Base-by-base conservation (phyloP, 2,329 filamentous ascomycete species). In the Albophoma yamanashiensis region DNA sequence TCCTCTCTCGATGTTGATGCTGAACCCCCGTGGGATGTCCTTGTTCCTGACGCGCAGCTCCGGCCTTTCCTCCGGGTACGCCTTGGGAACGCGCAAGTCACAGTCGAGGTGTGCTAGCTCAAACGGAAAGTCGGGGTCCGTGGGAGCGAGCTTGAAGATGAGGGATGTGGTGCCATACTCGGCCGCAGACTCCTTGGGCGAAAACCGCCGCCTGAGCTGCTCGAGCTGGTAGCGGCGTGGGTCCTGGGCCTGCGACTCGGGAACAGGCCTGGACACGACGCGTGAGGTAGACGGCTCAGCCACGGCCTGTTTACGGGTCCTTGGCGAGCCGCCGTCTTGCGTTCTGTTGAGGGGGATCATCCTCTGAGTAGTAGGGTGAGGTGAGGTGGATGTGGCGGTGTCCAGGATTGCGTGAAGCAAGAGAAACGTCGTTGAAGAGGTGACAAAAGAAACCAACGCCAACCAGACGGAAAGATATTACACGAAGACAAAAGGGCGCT, bases 91-190 rank as follows among this genome's bases (percentile, higher is more conserved):
- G 57, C 77, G 79, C 43, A 94, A 74, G 52, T 84, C 78, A 69
- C 89, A 92, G 47, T 89, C 79, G 39, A 94, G 76, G 45, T 81
- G 77, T 34, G 85, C 80, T 68, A 93, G 77, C 62, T 92, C 88
- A 71, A 90, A 93, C 0, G 90, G 88, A 67, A 94, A 93, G 68
- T 94, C 90, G 0, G 90, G 90, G 69, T 94, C 90, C 7, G 89
- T 91, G 6, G 90, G 90, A 15, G 74, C 75, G 62, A 94, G 74
- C 58, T 78, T 83, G 71, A 93, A 89, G 12, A 77, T 74, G 45
- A 92, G 73, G 20, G 82, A 79, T 0, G 82, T 84, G 3, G 78
- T 78, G 56, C 82, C 79, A 62, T 80, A 72, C 8, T 71, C 68
- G 3, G 76, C 67, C 17, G 68, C 74, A 14, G 74, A 72, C 62